A percentile compares a stretch with the other conserved stretches of the same genome.
These are phyloP conservation scores for Trifolium pratense DNA, from an alignment of 306 rosid genomes.

Conservation along the genomic window DNA sequence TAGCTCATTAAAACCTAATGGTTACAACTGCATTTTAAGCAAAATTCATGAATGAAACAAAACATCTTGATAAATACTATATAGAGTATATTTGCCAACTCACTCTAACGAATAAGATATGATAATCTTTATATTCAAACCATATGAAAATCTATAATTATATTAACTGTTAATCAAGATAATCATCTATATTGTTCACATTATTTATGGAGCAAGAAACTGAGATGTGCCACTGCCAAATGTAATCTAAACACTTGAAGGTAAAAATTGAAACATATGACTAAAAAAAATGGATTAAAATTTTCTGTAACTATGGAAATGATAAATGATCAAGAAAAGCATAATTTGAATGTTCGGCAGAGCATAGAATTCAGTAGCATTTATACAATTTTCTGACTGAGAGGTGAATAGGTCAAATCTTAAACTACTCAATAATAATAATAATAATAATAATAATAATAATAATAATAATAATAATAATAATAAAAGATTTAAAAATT, in stretches of 20 bases:
- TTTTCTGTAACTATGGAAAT: not conserved
- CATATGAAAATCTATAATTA: not conserved
- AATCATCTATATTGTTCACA: not conserved
- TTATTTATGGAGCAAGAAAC: constrained; percentile 16
- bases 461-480: not conserved
- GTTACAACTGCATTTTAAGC: constrained; percentile 7
- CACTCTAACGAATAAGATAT: not conserved
- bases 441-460: not conserved
- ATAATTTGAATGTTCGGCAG: constrained; percentile 25
- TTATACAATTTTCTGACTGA: constrained; percentile 8
- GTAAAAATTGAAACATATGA: not conserved
- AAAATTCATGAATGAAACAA: constrained; percentile 19
- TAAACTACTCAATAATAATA: not conserved
- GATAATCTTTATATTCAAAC: constrained; percentile 6
- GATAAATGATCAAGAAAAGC: constrained; percentile 10
- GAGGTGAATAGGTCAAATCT: not conserved
- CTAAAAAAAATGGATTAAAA: not conserved
- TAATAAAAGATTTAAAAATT: constrained; percentile 23
- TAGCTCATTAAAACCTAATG: not conserved
- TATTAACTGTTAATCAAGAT: not conserved
- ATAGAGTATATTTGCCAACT: not conserved
- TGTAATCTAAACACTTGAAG: not conserved
- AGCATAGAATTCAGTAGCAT: not conserved
- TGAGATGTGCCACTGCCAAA: not conserved
- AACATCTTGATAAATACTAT: constrained; percentile 7